Base-by-base conservation (phyloP, 1,139 yeast species). In the Hyphopichia pseudoburtonii region DNA sequence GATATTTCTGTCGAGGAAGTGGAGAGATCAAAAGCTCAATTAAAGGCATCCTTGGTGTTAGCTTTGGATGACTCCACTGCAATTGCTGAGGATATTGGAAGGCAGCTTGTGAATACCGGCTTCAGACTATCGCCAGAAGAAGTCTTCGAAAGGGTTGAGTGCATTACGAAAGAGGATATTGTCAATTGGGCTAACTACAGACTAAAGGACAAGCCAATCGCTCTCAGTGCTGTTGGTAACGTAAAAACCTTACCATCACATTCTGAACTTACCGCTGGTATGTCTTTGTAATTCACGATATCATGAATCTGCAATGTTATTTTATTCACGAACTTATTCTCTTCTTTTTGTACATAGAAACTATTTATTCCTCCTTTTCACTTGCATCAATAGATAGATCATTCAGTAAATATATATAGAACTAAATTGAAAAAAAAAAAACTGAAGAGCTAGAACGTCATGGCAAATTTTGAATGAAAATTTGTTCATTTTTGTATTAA, bases 31-130 rank as follows among this genome's bases (percentile, higher is more conserved):
- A 92, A 92, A 65, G 83, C 97, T 2, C 97, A 90, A 64, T 74
- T 92, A 47, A 90, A 90, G 66, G 98, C 98, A 0, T 86, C 96
- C 0, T 71, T 92, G 39, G 74, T 92, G 37, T 71, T 92, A 41
- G 87, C 96, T 10, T 72, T 92, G 38, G 99, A 94, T 61, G 97
- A 96, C 44, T 83, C 96, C 16, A 89, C 97, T 5, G 94, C 97
- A 4, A 83, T 90, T 42, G 97, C 97, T 24, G 99, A 92, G 63
- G 98, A 92, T 64, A 88, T 94, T 52, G 98, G 98, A 28, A 82
- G 98, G 60, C 98, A 94, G 63, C 74, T 92, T 44, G 95, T 92
- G 34, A 90, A 96, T 39, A 90, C 97, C 3, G 98, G 98, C 28
- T 81, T 76, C 54, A 79, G 97, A 56, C 73, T 88, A 51, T 76